Base-by-base conservation (phyloP, 805 yeast genomes). In the Zygotorulaspora florentina region DNA sequence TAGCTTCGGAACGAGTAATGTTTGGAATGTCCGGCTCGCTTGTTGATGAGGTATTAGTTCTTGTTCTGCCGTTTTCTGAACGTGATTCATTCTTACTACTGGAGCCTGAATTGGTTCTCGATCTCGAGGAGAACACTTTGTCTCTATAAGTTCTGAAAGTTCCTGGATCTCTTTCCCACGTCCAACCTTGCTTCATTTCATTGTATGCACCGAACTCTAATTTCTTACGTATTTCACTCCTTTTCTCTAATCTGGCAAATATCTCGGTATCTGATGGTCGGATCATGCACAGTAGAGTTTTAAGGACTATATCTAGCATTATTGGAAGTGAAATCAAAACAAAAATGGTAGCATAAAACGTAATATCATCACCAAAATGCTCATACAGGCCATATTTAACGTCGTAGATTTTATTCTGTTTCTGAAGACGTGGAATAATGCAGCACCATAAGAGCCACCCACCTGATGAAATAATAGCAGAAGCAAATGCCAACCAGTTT, bases 381-480 rank as follows among this genome's bases (percentile, higher is more conserved):
- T 80, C 65, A 47, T 74, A 72, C 39, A 93, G 70, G 2, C 93
- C 95, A 50, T 77, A 73, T 7, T 73, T 70, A 2, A 86, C 96
- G 62, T 77, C 86, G 65, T 79, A 89, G 11, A 86, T 42, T 59
- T 77, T 59, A 68, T 77, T 54, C 59, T 65, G 57, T 65, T 67
- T 70, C 62, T 87, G 84, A n/a, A 90, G 66, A 3, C 74, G 75
- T 59, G 90, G 86, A 39, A 91, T 76, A 25, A 89, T 63, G 45
- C 85, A 73, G 62, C 87, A 81, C 96, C 97, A 93, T 10, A 82
- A 55, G 7, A 85, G 67, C 83, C 95, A 93, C 1, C 98, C 99
- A 18, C 83, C 79, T 27, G 81, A 81, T 0, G 96, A 87, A 12
- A 89, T 72, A 10, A 77, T 59, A 50, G 82, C 75, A 0, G 93